Base-by-base conservation (phyloP, 139 green algal genomes). In the Volvox africanus region DNA sequence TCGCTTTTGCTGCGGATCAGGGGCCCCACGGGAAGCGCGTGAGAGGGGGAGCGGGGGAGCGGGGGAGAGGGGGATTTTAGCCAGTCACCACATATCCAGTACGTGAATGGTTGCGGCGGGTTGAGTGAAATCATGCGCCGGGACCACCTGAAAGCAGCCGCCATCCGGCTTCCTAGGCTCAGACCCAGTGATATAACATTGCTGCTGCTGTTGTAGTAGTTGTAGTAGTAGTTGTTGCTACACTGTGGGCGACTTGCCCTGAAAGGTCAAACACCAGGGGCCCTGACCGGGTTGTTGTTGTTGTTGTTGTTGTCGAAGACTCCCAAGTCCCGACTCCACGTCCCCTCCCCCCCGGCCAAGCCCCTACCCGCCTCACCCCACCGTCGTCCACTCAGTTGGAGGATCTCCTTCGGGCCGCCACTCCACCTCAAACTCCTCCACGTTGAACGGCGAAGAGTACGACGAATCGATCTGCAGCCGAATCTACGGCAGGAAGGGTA, bases 381-480 rank as follows among this genome's bases (percentile, higher is more conserved):
- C 86, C 30, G 32, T 84, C 20, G 71, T 82, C 86, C 86, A 90
- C 30, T 82, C 86, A 2, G 71, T 32, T 0, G 71, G 71, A 35
- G 87, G 87, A 22, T 91, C 87, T 2, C 26, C 36, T 36, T 35
- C 78, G n/a, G 85, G 77, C 22, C 84, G 65, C 90, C 90, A 93
- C 78, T 93, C 90, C 30, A 93, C 90, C 69, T 93, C 90, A 71
- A 93, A 93, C n/a, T 82, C 75, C 78, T 93, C 90, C 28, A 91
- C 65, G 30, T 93, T 93, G 77, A 93, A 93, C 30, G 90, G 90
- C 22, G 90, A 93, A 11, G 90, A 77, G 35, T 84, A 91, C 24
- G 30, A 55, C 20, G 78, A 88, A 33, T 90, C 81, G 13, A 93
- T 93, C 61, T 90, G 69, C 13, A 93, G 78, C 19, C 90, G 84